Evolutionary conservation across 805 yeast species (phyloP).

Genomic region (Tetrapisispora phaffii): DNA sequence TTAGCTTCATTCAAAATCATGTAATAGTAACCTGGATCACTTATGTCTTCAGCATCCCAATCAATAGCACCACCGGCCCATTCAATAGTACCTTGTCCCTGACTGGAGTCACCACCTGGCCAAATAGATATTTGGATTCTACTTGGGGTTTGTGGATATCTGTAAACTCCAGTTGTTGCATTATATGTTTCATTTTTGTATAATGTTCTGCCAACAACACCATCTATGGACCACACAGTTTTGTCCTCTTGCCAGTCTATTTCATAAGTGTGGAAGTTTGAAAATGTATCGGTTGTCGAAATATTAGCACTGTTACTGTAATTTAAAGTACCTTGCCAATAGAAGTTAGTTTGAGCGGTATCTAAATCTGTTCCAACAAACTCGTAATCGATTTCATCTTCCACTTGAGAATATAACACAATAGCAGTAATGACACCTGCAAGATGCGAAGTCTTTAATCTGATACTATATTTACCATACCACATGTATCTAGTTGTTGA

Average conservation of each 20-base stretch:
- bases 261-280: conserved; percentile 62
- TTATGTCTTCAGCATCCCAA: conserved; percentile 72
- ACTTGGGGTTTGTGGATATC: conserved; percentile 67
- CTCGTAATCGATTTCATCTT: conserved; percentile 88
- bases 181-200: conserved; percentile 51
- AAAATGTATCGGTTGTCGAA: conserved; percentile 41
- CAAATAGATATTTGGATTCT: conserved; percentile 64
- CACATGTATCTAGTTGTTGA: conserved; percentile 73
- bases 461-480: conserved; percentile 75
- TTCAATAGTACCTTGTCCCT: conserved; percentile 53
- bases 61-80: conserved; percentile 86
- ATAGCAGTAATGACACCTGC: conserved; percentile 79
- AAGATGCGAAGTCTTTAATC: conserved; percentile 61
- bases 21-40: conserved; percentile 72
- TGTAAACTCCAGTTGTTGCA: conserved; percentile 45
- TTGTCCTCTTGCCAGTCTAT: conserved; percentile 75
- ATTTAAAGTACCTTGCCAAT: conserved; percentile 63
- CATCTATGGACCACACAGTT: conserved; percentile 67
- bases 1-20: conserved; percentile 50
- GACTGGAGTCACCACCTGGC: conserved; percentile 60
- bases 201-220: conserved; percentile 54
- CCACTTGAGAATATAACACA: conserved; percentile 70
- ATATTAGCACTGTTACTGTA: conserved; percentile 48
- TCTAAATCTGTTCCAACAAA: conserved; percentile 67
- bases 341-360: conserved; percentile 67